A percentile compares a stretch with the other conserved stretches of the same genome.
phyloP scores from a whole-genome alignment of 2,329 filamentous ascomycete species.

The Phaeosphaeria sp. region DNA sequence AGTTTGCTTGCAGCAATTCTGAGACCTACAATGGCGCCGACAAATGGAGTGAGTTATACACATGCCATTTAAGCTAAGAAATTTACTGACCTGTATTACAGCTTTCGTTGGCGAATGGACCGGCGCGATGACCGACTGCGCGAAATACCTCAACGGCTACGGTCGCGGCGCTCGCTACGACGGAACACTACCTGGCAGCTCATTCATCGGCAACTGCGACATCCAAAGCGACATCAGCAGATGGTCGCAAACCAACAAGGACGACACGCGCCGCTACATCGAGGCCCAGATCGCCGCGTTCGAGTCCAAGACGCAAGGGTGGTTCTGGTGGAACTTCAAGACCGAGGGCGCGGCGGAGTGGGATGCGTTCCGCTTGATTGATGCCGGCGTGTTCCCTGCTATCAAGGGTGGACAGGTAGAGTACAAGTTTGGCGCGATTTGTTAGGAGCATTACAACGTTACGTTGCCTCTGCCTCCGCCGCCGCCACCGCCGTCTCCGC shows the following conservation, averaged over 20 bases:
- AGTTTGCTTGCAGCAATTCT: slow-evolving; percentile 63
- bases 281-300: slow-evolving; percentile 63
- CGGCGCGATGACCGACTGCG: slow-evolving; percentile 69
- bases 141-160: slow-evolving; percentile 61
- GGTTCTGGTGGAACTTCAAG: slow-evolving; percentile 68
- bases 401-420: slow-evolving; percentile 27
- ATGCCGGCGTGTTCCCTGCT: slow-evolving; percentile 59
- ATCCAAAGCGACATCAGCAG: slow-evolving; percentile 57
- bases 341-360: slow-evolving; percentile 61
- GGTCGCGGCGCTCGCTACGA: slow-evolving; percentile 67
- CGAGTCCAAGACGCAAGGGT: slow-evolving; percentile 60
- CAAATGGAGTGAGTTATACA: slow-evolving; percentile 59
- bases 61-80: not conserved
- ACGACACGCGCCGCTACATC: slow-evolving; percentile 59
- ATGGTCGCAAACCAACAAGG: slow-evolving; percentile 55
- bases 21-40: slow-evolving; percentile 59
- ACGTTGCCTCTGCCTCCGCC: not conserved
- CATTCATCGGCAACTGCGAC: slow-evolving; percentile 62
- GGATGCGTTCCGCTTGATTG: slow-evolving; percentile 59
- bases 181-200: slow-evolving; percentile 58
- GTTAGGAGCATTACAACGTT: slow-evolving; percentile 21
- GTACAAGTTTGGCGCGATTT: slow-evolving; percentile 28
- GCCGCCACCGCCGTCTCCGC: not conserved
- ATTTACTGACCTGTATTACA: not conserved
- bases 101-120: slow-evolving; percentile 72